Percentiles rank a stretch among this genome's conserved stretches.
Conservation (phyloP, 805 yeast genomes). For the Saccharomycopsis fibuligera region DNA sequence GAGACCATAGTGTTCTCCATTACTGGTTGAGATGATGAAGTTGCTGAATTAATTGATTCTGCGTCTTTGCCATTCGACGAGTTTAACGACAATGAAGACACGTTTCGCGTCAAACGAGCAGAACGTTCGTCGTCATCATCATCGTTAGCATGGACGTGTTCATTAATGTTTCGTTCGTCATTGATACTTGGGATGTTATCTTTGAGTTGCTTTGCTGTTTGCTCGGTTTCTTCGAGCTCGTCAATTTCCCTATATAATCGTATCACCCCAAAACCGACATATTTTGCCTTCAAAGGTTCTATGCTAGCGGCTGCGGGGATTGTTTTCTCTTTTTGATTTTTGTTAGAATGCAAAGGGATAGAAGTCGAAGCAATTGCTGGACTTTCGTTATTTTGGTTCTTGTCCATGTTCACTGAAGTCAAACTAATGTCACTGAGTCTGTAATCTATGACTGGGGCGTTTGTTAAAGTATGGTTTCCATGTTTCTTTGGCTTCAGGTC, state of each 20-base stretch:
- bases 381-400: too few species aligned
- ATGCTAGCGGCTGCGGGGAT: not conserved
- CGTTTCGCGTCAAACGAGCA: not conserved
- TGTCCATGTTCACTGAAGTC: not conserved
- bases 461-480: not conserved
- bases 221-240: slow-evolving; percentile 30
- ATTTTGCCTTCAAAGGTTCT: slow-evolving; percentile 52
- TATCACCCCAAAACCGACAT: slow-evolving; percentile 69
- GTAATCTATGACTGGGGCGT: not conserved
- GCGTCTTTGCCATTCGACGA: not conserved
- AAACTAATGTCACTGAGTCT: not conserved
- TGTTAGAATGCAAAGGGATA: too few species aligned
- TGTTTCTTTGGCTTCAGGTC: not conserved
- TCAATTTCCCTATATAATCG: slow-evolving; percentile 53
- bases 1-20: slow-evolving; percentile 13
- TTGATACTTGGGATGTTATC: not conserved
- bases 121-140: not conserved
- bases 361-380: too few species aligned
- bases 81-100: not conserved
- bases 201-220: not conserved
- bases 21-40: not conserved
- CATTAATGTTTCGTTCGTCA: too few species aligned
- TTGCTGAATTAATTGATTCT: not conserved
- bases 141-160: too few species aligned
- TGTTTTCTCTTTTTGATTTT: not conserved